Evolutionary conservation across 139 green algal genomes (phyloP).

Genomic region (Chlorella sp.): DNA sequence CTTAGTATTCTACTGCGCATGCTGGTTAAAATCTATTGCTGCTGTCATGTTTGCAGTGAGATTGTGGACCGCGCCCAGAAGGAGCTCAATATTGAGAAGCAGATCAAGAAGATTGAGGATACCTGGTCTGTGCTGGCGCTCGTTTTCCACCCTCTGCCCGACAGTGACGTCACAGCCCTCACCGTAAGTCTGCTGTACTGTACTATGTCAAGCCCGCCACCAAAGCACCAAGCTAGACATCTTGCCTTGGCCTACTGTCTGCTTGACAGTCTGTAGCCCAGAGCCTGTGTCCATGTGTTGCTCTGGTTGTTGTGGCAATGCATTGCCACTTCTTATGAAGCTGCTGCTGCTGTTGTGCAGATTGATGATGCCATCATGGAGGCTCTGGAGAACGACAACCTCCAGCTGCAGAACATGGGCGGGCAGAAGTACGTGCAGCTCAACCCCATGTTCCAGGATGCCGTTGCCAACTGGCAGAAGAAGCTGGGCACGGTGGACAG

Average conservation of each 20-base stretch:
- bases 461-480: constrained; percentile 81
- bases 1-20: no score
- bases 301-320: no score
- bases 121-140: constrained; percentile 68
- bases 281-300: no score
- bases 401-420: constrained; percentile 84
- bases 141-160: constrained; percentile 56
- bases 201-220: no score
- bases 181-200: no score
- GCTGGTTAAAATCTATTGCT: no score
- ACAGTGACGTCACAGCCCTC: constrained; percentile 52
- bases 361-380: constrained; percentile 52
- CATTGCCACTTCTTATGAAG: no score
- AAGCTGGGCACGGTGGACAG: constrained; percentile 79
- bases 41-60: no score
- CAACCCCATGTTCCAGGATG: constrained; percentile 83
- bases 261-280: no score
- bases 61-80: constrained; percentile 90
- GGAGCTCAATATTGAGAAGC: constrained; percentile 80
- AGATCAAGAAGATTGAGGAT: constrained; percentile 83
- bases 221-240: no score
- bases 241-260: no score
- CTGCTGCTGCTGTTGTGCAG: no score
- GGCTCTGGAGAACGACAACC: constrained; percentile 82
- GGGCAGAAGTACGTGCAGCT: constrained; percentile 82